phyloP scores from a whole-genome alignment of 805 yeast genomes.

The Groenewaldozyma salmanticensis region DNA sequence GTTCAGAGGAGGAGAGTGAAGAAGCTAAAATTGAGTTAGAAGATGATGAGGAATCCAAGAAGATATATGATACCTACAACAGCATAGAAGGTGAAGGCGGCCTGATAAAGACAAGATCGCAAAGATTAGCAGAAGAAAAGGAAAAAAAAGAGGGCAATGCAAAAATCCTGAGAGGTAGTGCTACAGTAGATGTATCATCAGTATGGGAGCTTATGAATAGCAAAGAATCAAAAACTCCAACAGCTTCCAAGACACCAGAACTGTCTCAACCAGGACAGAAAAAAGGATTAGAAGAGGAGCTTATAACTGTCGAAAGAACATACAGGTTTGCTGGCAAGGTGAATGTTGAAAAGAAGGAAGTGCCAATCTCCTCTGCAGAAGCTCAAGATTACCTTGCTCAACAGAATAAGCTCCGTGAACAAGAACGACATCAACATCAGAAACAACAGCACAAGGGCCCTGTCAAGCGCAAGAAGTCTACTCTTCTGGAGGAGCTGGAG shows the following conservation, averaged over 20 bases:
- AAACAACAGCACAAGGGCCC: constrained; percentile 13
- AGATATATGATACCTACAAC: constrained; percentile 33
- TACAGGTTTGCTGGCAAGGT: constrained; percentile 87
- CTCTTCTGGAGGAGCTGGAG: constrained; percentile 65
- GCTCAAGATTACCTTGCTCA: constrained; percentile 68
- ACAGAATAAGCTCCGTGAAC: constrained; percentile 15
- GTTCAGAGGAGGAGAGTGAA: constrained; percentile 31
- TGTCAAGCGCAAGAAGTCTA: constrained; percentile 54
- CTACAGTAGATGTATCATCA: constrained; percentile 38
- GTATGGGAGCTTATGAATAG: constrained; percentile 47
- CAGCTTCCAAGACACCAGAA: neutral
- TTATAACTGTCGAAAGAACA: constrained; percentile 61
- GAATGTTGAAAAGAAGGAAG: constrained; percentile 67
- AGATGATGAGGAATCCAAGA: constrained; percentile 24
- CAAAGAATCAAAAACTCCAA: constrained; percentile 12
- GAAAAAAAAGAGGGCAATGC: constrained; percentile 23
- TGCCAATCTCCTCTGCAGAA: constrained; percentile 70
- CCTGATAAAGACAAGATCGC: constrained; percentile 60
- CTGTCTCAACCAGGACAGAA: too few species aligned
- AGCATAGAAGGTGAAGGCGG: constrained; percentile 55
- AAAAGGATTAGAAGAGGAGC: constrained; percentile 31
- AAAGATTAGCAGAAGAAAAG: constrained; percentile 31
- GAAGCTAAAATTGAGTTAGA: constrained; percentile 30
- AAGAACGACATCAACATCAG: neutral
- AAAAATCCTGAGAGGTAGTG: constrained; percentile 17